Evolutionary conservation across 257 asterid species (phyloP), one percentile per base, ranked within the genome.

Genomic region (Nicotiana otophora): DNA sequence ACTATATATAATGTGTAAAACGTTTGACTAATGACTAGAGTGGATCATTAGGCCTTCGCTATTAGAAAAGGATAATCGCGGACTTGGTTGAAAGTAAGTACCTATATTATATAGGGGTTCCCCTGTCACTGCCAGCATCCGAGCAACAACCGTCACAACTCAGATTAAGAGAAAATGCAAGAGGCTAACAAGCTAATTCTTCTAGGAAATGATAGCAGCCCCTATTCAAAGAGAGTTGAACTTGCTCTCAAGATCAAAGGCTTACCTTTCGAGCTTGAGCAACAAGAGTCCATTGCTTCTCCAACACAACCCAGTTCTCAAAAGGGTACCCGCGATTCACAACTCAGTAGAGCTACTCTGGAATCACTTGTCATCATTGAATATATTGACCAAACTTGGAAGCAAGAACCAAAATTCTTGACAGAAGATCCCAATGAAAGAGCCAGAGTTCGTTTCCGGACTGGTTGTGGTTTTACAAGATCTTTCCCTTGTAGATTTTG

Each of bases 201-300:
- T 10, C 84, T 84, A 42, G 92, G 87, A 55, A 78, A 88, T 87
- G 61, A 81, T 19, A 90, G 90, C 86, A 90, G 89, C 86, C 79
- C 87, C 61, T 88, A 53, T 80, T 83, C 34, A 8, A 83, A 84
- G 85, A 87, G 90, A 69, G 90, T 88, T 9, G 86, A 88, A 77
- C 69, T 88, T 75, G 91, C 90, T 68, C 86, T 87, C 80, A 88
- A 87, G 58, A 48, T 85, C 83, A 90, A 90, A 84, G 89, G 91
- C 34, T 83, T 88, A 20, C 85, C 85, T 4, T 90, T 61, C 61
- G 87, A 81, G 10, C 87, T 84, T 86, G 80, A 14, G 33, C 36
- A 82, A 86, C 78, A 86, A 90, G 72, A 85, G 89, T 46, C 81
- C 39, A 36, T 19, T 61, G 68, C 90, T 86, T 46, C 86, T 85